Percentiles rank a stretch among this genome's conserved stretches.
Conservation (phyloP, 768 basidiomycete species). For the Auricularia auricula-judae region DNA sequence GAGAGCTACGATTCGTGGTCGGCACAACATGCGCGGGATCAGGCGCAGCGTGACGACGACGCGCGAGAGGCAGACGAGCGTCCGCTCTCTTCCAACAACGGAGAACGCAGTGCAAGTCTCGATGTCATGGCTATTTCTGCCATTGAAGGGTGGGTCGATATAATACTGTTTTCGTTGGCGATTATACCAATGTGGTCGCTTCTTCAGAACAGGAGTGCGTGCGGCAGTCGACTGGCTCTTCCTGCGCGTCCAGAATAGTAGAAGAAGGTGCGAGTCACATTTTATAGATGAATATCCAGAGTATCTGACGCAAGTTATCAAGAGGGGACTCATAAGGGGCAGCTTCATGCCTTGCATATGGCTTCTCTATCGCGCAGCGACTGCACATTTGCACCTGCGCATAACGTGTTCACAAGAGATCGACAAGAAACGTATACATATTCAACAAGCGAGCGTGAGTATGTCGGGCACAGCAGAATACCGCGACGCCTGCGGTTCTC, state of each 20-base stretch:
- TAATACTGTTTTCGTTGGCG: not conserved
- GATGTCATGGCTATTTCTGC: constrained; percentile 89
- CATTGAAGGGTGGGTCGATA: constrained; percentile 65
- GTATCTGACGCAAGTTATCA: too few relatives aligned
- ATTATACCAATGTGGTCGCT: not conserved
- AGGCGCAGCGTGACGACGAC: constrained; percentile 33
- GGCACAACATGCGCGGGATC: constrained; percentile 50
- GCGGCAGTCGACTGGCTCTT: constrained; percentile 94
- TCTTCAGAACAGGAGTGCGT: constrained; percentile 67
- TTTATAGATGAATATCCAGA: not conserved
- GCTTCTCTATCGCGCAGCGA: too few relatives aligned
- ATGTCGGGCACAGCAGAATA: too few relatives aligned
- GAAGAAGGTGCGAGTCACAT: constrained; percentile 31
- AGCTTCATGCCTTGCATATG: too few relatives aligned
- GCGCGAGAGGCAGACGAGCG: constrained; percentile 35
- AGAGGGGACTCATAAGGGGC: too few relatives aligned
- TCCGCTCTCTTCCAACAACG: constrained; percentile 28
- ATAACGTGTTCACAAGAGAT: too few relatives aligned
- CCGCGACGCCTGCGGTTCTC: too few relatives aligned
- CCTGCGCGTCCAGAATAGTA: constrained; percentile 83
- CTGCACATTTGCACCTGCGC: too few relatives aligned
- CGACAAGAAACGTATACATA: too few relatives aligned
- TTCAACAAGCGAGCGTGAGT: too few relatives aligned
- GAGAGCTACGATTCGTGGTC: constrained; percentile 81
- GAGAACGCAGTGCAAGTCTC: constrained; percentile 54